A percentile compares a stretch with the other conserved stretches of the same genome.
Conservation (phyloP, 2,329 filamentous ascomycete genomes). For the Alternaria sp. region DNA sequence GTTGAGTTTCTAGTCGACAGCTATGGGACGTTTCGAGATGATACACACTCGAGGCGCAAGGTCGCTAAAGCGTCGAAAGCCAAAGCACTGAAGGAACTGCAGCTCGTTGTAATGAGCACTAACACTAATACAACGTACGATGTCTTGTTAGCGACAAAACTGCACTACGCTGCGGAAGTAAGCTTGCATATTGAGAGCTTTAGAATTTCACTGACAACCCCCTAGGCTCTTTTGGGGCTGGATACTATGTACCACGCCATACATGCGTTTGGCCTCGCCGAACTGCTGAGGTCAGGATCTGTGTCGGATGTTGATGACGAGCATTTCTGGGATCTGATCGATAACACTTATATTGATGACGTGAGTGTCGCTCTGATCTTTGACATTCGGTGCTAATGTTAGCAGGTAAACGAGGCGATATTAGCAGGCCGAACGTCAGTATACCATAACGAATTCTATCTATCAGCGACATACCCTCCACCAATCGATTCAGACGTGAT, state of each 20-base stretch:
- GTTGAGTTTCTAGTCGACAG: slow-evolving; percentile 39
- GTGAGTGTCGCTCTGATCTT: slow-evolving; percentile 24
- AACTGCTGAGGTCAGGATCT: slow-evolving; percentile 36
- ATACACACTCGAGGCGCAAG: slow-evolving; percentile 32
- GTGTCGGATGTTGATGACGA: slow-evolving; percentile 36
- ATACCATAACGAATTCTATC: slow-evolving; percentile 41
- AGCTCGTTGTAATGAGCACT: slow-evolving; percentile 27
- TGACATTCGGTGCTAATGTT: slow-evolving; percentile 11
- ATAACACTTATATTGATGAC: slow-evolving; percentile 47
- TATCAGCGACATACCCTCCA: slow-evolving; percentile 35
- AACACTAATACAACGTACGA: slow-evolving; percentile 32
- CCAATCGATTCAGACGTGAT: slow-evolving; percentile 11
- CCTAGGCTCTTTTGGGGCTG: slow-evolving; percentile 35
- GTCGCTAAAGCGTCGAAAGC: slow-evolving; percentile 33
- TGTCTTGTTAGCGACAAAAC: slow-evolving; percentile 38
- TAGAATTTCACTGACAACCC: slow-evolving; percentile 10
- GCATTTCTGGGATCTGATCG: slow-evolving; percentile 43
- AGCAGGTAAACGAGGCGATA: slow-evolving; percentile 42
- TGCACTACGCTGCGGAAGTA: slow-evolving; percentile 44
- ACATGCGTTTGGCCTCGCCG: slow-evolving; percentile 38
- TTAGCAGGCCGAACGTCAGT: slow-evolving; percentile 37
- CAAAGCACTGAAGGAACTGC: slow-evolving; percentile 36
- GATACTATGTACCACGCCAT: slow-evolving; percentile 40
- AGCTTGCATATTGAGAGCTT: not conserved
- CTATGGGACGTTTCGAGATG: slow-evolving; percentile 29